phyloP scores from a whole-genome alignment of 495 filamentous ascomycete species.

The Evansstolkia leycettana region DNA sequence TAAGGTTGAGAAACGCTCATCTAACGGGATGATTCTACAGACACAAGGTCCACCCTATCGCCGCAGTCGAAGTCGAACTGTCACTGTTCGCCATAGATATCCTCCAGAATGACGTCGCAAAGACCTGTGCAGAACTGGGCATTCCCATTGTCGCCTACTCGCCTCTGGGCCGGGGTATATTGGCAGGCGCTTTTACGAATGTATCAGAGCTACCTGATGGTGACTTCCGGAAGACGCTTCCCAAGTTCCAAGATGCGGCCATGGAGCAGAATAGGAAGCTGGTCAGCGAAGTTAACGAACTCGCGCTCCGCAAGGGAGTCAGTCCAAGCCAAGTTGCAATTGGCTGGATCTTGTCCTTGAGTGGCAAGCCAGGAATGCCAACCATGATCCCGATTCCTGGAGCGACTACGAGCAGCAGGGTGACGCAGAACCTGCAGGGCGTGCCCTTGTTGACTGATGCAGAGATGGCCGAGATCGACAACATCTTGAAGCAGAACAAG shows the following conservation, averaged over 20 bases:
- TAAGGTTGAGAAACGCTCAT: background rate
- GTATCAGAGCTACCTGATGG: constrained; percentile 47
- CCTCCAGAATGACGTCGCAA: constrained; percentile 60
- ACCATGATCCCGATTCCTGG: constrained; percentile 80
- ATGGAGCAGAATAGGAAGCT: constrained; percentile 66
- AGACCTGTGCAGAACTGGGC: constrained; percentile 53
- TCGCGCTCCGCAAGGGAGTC: constrained; percentile 59
- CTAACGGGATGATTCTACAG: constrained; percentile 13
- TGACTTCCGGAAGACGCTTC: constrained; percentile 40
- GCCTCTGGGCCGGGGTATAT: constrained; percentile 38
- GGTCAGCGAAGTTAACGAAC: constrained; percentile 46
- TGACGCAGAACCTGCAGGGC: constrained; percentile 31
- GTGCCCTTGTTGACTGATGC: constrained; percentile 22
- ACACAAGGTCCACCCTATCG: constrained; percentile 54
- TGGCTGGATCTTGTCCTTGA: constrained; percentile 50
- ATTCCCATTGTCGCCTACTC: constrained; percentile 63
- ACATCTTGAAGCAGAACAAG: constrained; percentile 23
- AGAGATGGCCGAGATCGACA: constrained; percentile 35
- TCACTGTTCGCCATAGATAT: constrained; percentile 58
- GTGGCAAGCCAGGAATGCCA: constrained; percentile 46
- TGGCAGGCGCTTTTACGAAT: constrained; percentile 51
- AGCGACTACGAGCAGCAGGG: constrained; percentile 34
- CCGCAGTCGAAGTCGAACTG: constrained; percentile 69
- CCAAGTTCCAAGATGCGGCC: constrained; percentile 57
- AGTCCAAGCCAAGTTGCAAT: constrained; percentile 70